Evolutionary conservation across 2,329 filamentous ascomycete species (phyloP).

Genomic region (Fusarium anguioides): DNA sequence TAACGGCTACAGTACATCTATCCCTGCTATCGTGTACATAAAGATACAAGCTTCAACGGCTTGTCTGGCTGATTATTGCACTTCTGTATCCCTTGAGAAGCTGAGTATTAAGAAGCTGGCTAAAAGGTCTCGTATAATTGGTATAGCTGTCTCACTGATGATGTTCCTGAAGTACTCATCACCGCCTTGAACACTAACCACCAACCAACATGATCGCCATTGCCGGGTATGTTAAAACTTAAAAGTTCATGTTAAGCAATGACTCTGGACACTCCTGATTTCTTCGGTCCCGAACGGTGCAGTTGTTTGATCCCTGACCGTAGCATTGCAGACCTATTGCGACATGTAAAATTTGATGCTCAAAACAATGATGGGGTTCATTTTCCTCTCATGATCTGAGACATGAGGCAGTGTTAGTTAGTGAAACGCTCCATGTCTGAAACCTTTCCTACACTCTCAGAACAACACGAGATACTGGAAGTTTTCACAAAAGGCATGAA

Average conservation of each 20-base stretch:
- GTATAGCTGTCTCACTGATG: neutral
- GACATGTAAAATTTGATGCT: neutral
- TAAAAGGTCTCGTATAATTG: neutral
- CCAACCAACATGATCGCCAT: neutral
- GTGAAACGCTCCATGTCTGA: conserved; percentile 18
- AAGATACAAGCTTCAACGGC: conserved; percentile 23
- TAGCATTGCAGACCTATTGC: neutral
- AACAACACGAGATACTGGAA: neutral
- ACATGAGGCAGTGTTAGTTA: conserved; percentile 18
- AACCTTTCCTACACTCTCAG: neutral
- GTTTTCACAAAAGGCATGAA: neutral
- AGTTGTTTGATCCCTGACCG: neutral
- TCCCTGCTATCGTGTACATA: conserved; percentile 16
- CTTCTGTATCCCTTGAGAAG: neutral
- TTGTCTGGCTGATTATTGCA: conserved; percentile 10
- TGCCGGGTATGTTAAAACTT: neutral
- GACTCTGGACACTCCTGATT: neutral
- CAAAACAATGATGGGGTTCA: conserved; percentile 4
- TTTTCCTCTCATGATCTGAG: conserved; percentile 13
- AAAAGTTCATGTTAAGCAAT: neutral
- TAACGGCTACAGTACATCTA: conserved; percentile 16
- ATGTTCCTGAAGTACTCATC: neutral
- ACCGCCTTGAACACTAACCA: neutral
- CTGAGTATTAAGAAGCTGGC: neutral
- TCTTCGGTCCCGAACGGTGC: conserved; percentile 8